Percentiles rank a stretch among this genome's conserved stretches.
phyloP scores from a whole-genome alignment of 805 yeast genomes.

The Blastobotrys terrestris region DNA sequence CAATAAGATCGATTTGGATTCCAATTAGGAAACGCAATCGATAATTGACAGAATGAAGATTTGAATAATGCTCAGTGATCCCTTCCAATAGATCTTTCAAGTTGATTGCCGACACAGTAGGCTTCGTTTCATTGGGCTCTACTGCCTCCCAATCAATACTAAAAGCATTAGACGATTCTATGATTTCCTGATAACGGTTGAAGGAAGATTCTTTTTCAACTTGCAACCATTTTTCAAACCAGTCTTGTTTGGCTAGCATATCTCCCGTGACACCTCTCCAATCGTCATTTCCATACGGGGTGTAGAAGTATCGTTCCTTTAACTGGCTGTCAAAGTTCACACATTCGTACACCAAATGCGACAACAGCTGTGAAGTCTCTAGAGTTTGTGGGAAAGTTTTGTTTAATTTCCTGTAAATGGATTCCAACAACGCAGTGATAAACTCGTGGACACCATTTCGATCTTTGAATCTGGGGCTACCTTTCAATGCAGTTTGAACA shows the following conservation, averaged over 20 bases:
- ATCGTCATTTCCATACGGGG: slow-evolving; percentile 32
- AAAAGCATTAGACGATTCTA: slow-evolving; percentile 45
- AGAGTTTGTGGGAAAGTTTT: slow-evolving; percentile 24
- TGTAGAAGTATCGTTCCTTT: slow-evolving; percentile 39
- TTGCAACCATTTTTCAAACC: slow-evolving; percentile 45
- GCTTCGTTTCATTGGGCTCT: slow-evolving; percentile 40
- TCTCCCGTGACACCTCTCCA: slow-evolving; percentile 43
- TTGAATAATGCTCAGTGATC: slow-evolving; percentile 45
- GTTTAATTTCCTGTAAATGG: slow-evolving; percentile 41
- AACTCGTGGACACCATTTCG: slow-evolving; percentile 34
- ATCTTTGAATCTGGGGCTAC: slow-evolving; percentile 12
- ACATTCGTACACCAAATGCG: slow-evolving; percentile 54
- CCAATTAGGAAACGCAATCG: slow-evolving; percentile 51
- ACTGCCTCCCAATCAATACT: slow-evolving; percentile 52
- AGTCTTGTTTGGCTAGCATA: slow-evolving; percentile 20
- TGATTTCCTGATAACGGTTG: slow-evolving; percentile 46
- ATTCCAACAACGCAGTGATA: slow-evolving; percentile 43
- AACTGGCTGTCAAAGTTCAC: slow-evolving; percentile 52
- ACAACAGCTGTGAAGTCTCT: slow-evolving; percentile 41
- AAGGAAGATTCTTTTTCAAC: slow-evolving; percentile 43
- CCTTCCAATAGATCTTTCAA: slow-evolving; percentile 52
- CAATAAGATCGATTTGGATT: slow-evolving; percentile 53
- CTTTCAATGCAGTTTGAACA: slow-evolving; percentile 20
- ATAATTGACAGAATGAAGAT: slow-evolving; percentile 41
- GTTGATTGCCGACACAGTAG: slow-evolving; percentile 58